Conservation (phyloP, 2,329 filamentous ascomycete species). For the Epichloe glyceriae region DNA sequence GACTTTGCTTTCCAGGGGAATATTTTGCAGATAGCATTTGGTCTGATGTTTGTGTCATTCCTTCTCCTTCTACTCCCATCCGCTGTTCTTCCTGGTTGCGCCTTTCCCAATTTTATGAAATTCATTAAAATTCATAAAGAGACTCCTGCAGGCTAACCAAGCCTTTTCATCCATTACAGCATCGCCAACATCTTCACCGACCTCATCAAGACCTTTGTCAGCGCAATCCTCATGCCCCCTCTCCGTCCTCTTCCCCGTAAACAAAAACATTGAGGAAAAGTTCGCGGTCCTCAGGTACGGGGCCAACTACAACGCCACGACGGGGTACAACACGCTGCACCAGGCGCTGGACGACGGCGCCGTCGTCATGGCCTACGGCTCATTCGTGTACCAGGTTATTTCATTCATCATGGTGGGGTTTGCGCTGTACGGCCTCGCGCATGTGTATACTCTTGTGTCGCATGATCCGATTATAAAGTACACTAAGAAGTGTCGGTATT, state of each 20-base stretch:
- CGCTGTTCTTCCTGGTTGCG: too few relatives aligned
- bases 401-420: slow-evolving; percentile 55
- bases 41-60: slow-evolving; percentile 47
- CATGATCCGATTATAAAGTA: slow-evolving; percentile 59
- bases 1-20: slow-evolving; percentile 66
- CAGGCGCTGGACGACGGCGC: slow-evolving; percentile 60
- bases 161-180: slow-evolving; percentile 21
- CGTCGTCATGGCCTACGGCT: slow-evolving; percentile 60
- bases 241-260: slow-evolving; percentile 54
- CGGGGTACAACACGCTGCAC: slow-evolving; percentile 56
- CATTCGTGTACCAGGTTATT: slow-evolving; percentile 50
- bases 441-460: slow-evolving; percentile 46
- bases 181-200: slow-evolving; percentile 59
- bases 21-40: slow-evolving; percentile 63
- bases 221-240: slow-evolving; percentile 59
- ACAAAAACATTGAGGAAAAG: slow-evolving; percentile 61
- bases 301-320: slow-evolving; percentile 34
- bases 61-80: too few relatives aligned
- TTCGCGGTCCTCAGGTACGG: slow-evolving; percentile 53
- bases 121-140: too few relatives aligned
- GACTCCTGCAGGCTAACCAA: too few relatives aligned
- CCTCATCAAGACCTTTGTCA: slow-evolving; percentile 59
- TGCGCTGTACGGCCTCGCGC: slow-evolving; percentile 50
- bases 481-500: slow-evolving; percentile 55
- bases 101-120: too few relatives aligned